Base-by-base conservation (phyloP, 768 basidiomycete genomes). In the Dendrothele bispora region DNA sequence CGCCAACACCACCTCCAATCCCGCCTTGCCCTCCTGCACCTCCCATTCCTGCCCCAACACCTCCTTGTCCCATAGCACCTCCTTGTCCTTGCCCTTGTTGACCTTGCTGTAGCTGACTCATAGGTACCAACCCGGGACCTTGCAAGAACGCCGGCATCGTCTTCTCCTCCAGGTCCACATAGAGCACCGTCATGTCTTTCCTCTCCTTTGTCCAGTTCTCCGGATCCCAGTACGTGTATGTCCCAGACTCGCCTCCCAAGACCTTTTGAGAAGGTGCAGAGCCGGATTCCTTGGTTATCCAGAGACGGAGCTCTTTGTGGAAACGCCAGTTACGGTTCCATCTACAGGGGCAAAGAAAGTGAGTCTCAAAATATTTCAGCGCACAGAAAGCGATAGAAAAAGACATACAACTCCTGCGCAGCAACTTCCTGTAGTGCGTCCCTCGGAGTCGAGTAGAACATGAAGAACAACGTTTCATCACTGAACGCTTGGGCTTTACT, bases 401-500 rank as follows among this genome's bases (percentile, higher is more conserved):
- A 54, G 3, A 84, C 91, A 67, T 69, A 95, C 92, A 98, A 74
- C 73, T 98, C 95, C 64, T 92, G 88, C 39, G 92, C 93, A 14
- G 95, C 95, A 42, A 93, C 80, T 68, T 98, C 94, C 66, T 98
- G 95, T 46, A 95, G 72, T 32, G 87, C 85, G 70, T 98, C 95
- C 60, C 90, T 75, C 48, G 95, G 92, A 67, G 83, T 86, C 48
- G 91, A 84, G 71, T 98, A 98, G 77, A 98, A 98, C 83, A 95
- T 94, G 78, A 91, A 95, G 70, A 98, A 97, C 22, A 98, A 72
- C 14, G 95, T 97, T 69, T 98, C 95, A 65, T 98, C 95, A 66
- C 87, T 88, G 69, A 98, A 95, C 41, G 85, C 82, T 1, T 79
- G 77, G 15, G 85, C 88, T 70, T 93, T 94, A 53, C 62, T 74